A percentile compares a stretch with the other conserved stretches of the same genome.
Evolutionary conservation across 2,329 filamentous ascomycete genomes (phyloP).

Genomic region (Bipolaris zeicola): DNA sequence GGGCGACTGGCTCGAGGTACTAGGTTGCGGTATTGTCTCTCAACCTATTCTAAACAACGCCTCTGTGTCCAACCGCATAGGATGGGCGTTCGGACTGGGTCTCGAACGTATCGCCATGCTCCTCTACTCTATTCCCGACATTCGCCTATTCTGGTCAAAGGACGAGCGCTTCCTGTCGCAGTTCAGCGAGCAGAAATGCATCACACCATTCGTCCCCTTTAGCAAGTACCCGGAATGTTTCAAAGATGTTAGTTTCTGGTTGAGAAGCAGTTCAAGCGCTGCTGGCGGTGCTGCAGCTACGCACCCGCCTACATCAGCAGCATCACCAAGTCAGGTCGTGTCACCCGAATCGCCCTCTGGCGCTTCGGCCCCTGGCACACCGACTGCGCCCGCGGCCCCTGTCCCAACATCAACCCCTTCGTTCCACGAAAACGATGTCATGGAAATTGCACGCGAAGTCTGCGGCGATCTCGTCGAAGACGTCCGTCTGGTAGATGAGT

Average conservation of each 20-base stretch:
- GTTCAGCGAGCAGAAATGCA: constrained; percentile 61
- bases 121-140: constrained; percentile 93
- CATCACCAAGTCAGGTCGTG: neutral
- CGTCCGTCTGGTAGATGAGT: constrained; percentile 82
- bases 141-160: constrained; percentile 91
- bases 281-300: constrained; percentile 30
- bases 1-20: constrained; percentile 92
- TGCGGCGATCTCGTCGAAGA: constrained; percentile 87
- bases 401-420: constrained; percentile 22
- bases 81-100: constrained; percentile 95
- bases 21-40: constrained; percentile 89
- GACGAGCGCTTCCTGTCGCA: constrained; percentile 86
- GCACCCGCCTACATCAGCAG: constrained; percentile 17
- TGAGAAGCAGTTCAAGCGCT: constrained; percentile 49
- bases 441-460: constrained; percentile 88
- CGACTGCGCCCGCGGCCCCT: constrained; percentile 48
- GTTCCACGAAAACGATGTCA: constrained; percentile 95
- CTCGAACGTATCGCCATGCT: constrained; percentile 97
- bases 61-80: constrained; percentile 73
- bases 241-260: constrained; percentile 95
- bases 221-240: constrained; percentile 88
- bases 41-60: constrained; percentile 82
- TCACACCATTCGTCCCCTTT: constrained; percentile 78
- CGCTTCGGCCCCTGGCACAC: neutral
- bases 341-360: constrained; percentile 8